These are phyloP conservation scores for Ustilago curta DNA, from an alignment of 1,284 basidiomycete species.

Conservation along the genomic window DNA sequence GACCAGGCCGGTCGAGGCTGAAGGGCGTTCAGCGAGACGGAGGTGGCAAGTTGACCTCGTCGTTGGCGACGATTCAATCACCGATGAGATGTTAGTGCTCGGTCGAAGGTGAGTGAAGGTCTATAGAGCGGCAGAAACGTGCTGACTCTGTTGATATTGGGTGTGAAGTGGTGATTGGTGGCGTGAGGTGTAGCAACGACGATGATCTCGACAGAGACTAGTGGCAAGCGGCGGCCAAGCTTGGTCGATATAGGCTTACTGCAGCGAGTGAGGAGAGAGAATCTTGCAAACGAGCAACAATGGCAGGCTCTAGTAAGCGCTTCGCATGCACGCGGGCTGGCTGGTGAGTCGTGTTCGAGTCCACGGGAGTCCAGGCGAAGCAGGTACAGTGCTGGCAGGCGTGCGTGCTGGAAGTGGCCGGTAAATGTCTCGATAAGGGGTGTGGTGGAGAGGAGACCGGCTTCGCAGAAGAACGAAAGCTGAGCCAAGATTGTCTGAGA, in stretches of 20 bases:
- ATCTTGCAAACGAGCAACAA: too few species aligned
- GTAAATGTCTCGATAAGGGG: neutral
- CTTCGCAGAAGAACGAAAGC: neutral
- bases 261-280: neutral
- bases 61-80: neutral
- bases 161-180: neutral
- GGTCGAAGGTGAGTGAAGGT: too few species aligned
- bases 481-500: neutral
- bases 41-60: too few species aligned
- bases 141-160: neutral
- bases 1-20: neutral
- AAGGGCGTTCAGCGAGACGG: too few species aligned
- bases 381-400: neutral
- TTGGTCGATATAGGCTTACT: conserved; percentile 1
- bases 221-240: neutral
- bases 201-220: neutral
- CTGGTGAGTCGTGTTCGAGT: neutral
- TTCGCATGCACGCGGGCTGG: neutral
- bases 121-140: neutral
- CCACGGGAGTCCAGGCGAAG: neutral
- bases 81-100: too few species aligned
- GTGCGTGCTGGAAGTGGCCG: neutral
- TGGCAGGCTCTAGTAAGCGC: neutral
- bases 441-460: neutral
- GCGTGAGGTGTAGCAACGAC: neutral